Conservation (phyloP, 2,329 filamentous ascomycete genomes). For the Cryoendolithus antarcticus region DNA sequence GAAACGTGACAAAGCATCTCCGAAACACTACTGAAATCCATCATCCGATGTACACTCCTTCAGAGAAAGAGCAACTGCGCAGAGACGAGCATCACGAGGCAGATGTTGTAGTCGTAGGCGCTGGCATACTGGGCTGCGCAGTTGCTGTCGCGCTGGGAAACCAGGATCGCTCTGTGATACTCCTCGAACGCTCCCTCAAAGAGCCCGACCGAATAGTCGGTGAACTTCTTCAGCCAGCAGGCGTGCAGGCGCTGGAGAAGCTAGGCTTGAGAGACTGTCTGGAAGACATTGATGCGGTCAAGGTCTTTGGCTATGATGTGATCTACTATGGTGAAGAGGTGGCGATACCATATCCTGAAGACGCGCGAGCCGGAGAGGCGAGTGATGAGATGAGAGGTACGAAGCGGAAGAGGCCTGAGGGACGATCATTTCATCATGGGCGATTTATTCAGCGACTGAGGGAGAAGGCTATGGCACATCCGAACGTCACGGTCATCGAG, state of each 20-base stretch:
- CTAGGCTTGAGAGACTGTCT: slow-evolving; percentile 72
- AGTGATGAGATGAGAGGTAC: slow-evolving; percentile 20
- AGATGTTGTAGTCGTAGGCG: slow-evolving; percentile 86
- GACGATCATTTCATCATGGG: slow-evolving; percentile 84
- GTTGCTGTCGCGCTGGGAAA: slow-evolving; percentile 72
- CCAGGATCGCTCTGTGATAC: slow-evolving; percentile 79
- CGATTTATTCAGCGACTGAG: slow-evolving; percentile 79
- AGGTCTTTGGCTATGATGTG: slow-evolving; percentile 76
- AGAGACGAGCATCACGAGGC: slow-evolving; percentile 46
- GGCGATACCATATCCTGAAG: slow-evolving; percentile 64
- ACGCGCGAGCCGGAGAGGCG: slow-evolving; percentile 30
- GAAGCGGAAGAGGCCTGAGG: slow-evolving; percentile 47
- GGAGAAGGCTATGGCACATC: slow-evolving; percentile 56
- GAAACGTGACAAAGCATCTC: too few species aligned
- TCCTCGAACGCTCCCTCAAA: slow-evolving; percentile 79
- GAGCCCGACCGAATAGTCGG: slow-evolving; percentile 94
- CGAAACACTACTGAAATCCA: too few species aligned
- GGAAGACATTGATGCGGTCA: slow-evolving; percentile 76
- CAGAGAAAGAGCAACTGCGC: slow-evolving; percentile 28
- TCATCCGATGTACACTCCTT: too few species aligned
- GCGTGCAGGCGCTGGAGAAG: slow-evolving; percentile 65
- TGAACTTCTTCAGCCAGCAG: slow-evolving; percentile 87
- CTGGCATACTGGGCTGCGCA: slow-evolving; percentile 79
- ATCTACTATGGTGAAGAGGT: slow-evolving; percentile 66
- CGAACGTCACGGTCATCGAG: slow-evolving; percentile 84